Evolutionary conservation across 106 monocot genomes (phyloP).

Genomic region (Allium cepa): DNA sequence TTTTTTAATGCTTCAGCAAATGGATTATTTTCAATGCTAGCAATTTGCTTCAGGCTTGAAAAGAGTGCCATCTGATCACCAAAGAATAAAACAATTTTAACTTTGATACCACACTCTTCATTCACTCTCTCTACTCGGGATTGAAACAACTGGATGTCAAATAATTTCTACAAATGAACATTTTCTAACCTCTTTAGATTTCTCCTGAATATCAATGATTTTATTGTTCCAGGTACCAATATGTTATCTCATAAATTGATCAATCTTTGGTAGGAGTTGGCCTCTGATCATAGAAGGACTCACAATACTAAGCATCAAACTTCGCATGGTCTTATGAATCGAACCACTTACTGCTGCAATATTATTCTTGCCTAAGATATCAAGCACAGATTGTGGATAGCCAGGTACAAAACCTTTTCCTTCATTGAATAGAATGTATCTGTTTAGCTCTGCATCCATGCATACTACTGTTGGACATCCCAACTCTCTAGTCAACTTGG

Average conservation of each 20-base stretch:
- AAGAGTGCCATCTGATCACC: slow-evolving; percentile 68
- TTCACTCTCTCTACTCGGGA: neutral
- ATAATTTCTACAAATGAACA: neutral
- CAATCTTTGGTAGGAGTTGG: slow-evolving; percentile 67
- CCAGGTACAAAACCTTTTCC: slow-evolving; percentile 83
- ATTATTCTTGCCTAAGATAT: slow-evolving; percentile 74
- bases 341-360: slow-evolving; percentile 83
- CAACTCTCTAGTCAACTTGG: no score
- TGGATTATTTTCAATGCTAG: slow-evolving; percentile 48
- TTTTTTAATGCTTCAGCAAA: slow-evolving; percentile 47
- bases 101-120: neutral
- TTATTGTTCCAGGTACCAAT: slow-evolving; percentile 39
- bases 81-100: slow-evolving; percentile 1
- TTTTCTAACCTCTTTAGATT: slow-evolving; percentile 68
- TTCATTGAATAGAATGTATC: slow-evolving; percentile 78
- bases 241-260: slow-evolving; percentile 71
- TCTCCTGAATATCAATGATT: slow-evolving; percentile 70
- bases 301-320: slow-evolving; percentile 54
- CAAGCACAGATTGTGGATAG: slow-evolving; percentile 89
- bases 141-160: neutral
- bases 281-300: slow-evolving; percentile 61
- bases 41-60: slow-evolving; percentile 71
- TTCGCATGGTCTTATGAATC: slow-evolving; percentile 77
- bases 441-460: slow-evolving; percentile 92
- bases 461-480: slow-evolving; percentile 90